phyloP scores from a whole-genome alignment of 352 stramenopile genomes.

The Hyaloperonospora brassicae region DNA sequence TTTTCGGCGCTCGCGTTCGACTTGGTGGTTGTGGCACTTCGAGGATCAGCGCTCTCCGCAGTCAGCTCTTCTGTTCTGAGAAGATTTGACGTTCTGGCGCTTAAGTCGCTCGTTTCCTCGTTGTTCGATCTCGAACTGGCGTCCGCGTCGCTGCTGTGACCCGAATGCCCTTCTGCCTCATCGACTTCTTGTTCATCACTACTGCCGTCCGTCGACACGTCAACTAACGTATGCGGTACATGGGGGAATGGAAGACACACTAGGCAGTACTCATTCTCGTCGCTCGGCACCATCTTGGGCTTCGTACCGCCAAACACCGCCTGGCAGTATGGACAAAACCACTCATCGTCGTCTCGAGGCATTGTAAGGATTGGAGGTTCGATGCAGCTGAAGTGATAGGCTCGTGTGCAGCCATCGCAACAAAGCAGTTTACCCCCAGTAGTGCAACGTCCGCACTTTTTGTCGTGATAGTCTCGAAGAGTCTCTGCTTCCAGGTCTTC shows the following conservation, averaged over 20 bases:
- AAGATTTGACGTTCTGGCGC: constrained; percentile 7
- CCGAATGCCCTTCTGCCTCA: constrained; percentile 11
- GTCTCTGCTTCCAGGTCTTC: constrained; percentile 25
- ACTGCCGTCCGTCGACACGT: constrained; percentile 9
- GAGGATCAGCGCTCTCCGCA: constrained; percentile 1
- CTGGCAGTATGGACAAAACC: constrained; percentile 47
- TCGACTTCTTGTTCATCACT: constrained; percentile 17
- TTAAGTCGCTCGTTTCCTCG: constrained; percentile 4
- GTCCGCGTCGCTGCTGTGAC: constrained; percentile 7
- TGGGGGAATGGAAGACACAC: constrained; percentile 4
- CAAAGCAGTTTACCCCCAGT: constrained; percentile 57
- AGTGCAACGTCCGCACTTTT: constrained; percentile 56
- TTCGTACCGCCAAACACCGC: constrained; percentile 13
- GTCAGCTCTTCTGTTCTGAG: constrained; percentile 13
- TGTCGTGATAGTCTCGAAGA: constrained; percentile 46
- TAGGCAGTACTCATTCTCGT: constrained; percentile 24
- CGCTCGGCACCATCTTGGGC: constrained; percentile 16
- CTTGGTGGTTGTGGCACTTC: constrained; percentile 19
- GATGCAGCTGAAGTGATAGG: constrained; percentile 69
- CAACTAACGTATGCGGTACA: constrained; percentile 9
- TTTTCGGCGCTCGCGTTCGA: constrained; percentile 16
- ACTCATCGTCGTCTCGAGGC: constrained; percentile 40
- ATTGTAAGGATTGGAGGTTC: constrained; percentile 50
- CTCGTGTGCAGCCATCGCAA: constrained; percentile 60
- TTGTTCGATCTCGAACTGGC: not conserved